Conservation (phyloP, 139 green algal genomes). For the Chlamydomonas sp. region DNA sequence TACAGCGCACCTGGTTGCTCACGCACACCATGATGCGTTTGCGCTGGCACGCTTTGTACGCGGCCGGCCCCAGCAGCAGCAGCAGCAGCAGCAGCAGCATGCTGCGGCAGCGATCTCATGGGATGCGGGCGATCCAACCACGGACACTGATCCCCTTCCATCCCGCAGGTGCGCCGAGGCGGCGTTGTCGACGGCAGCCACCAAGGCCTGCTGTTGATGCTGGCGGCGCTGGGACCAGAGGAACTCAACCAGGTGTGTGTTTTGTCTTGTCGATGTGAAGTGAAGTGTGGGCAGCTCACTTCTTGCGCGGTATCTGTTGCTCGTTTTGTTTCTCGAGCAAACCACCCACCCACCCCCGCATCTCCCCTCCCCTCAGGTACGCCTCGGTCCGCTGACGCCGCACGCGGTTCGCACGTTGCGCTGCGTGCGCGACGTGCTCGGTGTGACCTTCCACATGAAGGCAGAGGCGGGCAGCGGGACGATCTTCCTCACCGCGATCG, state of each 20-base stretch:
- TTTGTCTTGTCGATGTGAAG: slow-evolving; percentile 55
- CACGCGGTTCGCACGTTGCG: slow-evolving; percentile 80
- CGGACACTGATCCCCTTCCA: slow-evolving; percentile 5
- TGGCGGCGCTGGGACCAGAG: slow-evolving; percentile 82
- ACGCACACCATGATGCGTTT: too few species aligned
- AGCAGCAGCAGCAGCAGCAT: too few species aligned
- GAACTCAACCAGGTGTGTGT: slow-evolving; percentile 66
- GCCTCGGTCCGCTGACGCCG: slow-evolving; percentile 83
- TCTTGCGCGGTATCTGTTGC: not conserved
- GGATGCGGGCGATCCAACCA: too few species aligned
- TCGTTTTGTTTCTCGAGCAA: not conserved
- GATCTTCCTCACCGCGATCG: slow-evolving; percentile 87
- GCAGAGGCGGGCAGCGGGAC: slow-evolving; percentile 78
- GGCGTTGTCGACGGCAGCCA: slow-evolving; percentile 76
- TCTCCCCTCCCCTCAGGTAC: slow-evolving; percentile 26
- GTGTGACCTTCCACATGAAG: slow-evolving; percentile 80
- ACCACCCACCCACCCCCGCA: not conserved
- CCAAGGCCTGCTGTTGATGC: slow-evolving; percentile 72
- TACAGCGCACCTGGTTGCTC: too few species aligned
- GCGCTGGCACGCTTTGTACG: too few species aligned
- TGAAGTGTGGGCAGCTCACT: not conserved
- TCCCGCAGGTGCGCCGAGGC: too few species aligned
- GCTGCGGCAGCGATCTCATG: too few species aligned
- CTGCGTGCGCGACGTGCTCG: slow-evolving; percentile 81
- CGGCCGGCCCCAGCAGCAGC: too few species aligned